phyloP scores from a whole-genome alignment of 805 yeast species.

The Ogataea kodamae region DNA sequence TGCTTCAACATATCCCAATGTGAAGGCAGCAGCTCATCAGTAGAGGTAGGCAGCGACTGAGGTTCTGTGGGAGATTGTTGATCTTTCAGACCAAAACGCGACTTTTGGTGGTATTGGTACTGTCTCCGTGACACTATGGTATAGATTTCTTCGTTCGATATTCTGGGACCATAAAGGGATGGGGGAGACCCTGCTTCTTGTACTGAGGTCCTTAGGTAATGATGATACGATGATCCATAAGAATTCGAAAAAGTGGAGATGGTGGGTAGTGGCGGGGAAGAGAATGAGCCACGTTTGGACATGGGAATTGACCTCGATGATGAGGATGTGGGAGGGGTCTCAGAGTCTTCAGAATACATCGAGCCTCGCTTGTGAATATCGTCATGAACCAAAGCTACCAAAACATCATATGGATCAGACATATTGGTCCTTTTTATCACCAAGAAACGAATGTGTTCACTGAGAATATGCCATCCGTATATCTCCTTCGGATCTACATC shows the following conservation, averaged over 20 bases:
- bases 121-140: conserved; percentile 24
- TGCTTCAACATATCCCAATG: conserved; percentile 40
- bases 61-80: conserved; percentile 1
- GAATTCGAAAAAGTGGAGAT: conserved; percentile 15
- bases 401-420: conserved; percentile 49
- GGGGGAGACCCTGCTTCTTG: conserved; percentile 24
- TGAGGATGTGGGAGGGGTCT: conserved; percentile 15
- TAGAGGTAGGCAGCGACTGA: conserved; percentile 1
- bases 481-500: conserved; percentile 63
- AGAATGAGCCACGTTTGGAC: conserved; percentile 20
- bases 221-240: conserved; percentile 22
- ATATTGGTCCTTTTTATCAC: conserved; percentile 51
- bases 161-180: conserved; percentile 16
- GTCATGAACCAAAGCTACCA: conserved; percentile 50
- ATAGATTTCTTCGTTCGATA: conserved; percentile 16
- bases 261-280: conserved; percentile 18
- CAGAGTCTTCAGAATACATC: conserved; percentile 22
- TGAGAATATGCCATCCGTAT: conserved; percentile 59
- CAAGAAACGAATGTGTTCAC: conserved; percentile 52
- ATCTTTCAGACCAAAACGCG: conserved; percentile 14
- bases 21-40: conserved; percentile 1
- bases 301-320: conserved; percentile 22
- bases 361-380: conserved; percentile 37
- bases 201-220: conserved; percentile 27
- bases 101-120: conserved; percentile 25